A percentile compares a stretch with the other conserved stretches of the same genome.
Conservation (phyloP, 768 basidiomycete species). For the Phaffia tasmanica region DNA sequence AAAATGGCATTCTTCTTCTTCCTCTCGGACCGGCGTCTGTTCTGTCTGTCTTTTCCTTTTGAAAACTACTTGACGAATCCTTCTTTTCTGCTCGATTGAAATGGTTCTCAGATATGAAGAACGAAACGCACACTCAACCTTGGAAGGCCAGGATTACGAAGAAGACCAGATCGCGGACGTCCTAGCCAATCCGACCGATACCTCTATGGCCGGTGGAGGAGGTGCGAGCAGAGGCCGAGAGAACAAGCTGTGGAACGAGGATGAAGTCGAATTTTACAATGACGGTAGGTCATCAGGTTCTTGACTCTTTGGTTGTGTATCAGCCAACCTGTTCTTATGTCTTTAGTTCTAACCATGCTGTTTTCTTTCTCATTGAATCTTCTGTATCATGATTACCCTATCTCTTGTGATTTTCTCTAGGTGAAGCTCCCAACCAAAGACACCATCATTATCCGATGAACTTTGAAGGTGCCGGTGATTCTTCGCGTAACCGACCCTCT, state of each 20-base stretch:
- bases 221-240: constrained; percentile 27
- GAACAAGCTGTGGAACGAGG: constrained; percentile 35
- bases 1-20: no score
- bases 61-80: neutral
- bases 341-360: no score
- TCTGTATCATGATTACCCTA: neutral
- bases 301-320: neutral
- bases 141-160: constrained; percentile 23
- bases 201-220: constrained; percentile 13
- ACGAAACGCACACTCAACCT: constrained; percentile 15
- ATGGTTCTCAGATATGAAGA: constrained; percentile 14
- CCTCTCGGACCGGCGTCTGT: no score
- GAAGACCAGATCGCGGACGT: constrained; percentile 22
- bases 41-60: neutral
- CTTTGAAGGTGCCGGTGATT: constrained; percentile 35
- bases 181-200: constrained; percentile 23
- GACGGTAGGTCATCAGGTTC: constrained; percentile 26
- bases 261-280: constrained; percentile 37
- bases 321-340: neutral
- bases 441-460: constrained; percentile 40
- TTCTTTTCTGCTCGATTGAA: neutral
- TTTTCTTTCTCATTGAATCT: neutral
- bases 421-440: constrained; percentile 35
- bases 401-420: neutral
- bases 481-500: constrained; percentile 25